Evolutionary conservation across 1,284 basidiomycete species (phyloP).

Genomic region (Peniophora sp.): DNA sequence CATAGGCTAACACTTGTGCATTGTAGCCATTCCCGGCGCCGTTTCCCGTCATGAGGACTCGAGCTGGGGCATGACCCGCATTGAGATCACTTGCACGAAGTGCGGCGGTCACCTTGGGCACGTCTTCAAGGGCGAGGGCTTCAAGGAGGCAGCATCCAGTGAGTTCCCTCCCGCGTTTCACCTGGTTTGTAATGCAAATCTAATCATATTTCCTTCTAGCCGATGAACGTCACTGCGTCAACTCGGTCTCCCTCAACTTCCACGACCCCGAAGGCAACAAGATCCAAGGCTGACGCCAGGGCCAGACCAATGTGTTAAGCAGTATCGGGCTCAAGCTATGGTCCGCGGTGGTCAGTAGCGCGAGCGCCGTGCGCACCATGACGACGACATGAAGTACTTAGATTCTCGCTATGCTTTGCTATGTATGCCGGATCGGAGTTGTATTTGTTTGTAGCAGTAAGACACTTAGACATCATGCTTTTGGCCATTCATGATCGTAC

Average conservation of each 20-base stretch:
- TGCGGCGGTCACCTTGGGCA: constrained; percentile 92
- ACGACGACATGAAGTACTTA: no score
- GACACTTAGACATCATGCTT: no score
- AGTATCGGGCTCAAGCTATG: not conserved
- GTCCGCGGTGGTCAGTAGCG: no score
- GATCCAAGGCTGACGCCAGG: constrained; percentile 1
- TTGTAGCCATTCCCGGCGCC: constrained; percentile 75
- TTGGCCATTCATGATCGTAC: no score
- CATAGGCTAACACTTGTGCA: no score
- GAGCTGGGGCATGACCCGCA: constrained; percentile 50
- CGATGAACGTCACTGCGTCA: constrained; percentile 86
- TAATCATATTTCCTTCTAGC: constrained; percentile 28
- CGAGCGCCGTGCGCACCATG: no score
- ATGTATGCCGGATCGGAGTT: no score
- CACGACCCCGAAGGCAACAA: constrained; percentile 25
- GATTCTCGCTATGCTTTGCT: no score
- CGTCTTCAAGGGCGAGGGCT: constrained; percentile 89
- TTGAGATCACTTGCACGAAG: constrained; percentile 74
- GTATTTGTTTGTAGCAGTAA: no score
- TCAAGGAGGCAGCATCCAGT: constrained; percentile 53
- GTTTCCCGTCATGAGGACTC: constrained; percentile 67
- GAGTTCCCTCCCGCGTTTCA: constrained; percentile 11
- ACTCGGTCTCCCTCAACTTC: constrained; percentile 83
- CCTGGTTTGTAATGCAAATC: constrained; percentile 15
- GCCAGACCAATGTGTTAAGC: not conserved